Evolutionary conservation across 805 yeast species (phyloP), one percentile per base, ranked within the genome.

Genomic region (Saturnispora besseyi): DNA sequence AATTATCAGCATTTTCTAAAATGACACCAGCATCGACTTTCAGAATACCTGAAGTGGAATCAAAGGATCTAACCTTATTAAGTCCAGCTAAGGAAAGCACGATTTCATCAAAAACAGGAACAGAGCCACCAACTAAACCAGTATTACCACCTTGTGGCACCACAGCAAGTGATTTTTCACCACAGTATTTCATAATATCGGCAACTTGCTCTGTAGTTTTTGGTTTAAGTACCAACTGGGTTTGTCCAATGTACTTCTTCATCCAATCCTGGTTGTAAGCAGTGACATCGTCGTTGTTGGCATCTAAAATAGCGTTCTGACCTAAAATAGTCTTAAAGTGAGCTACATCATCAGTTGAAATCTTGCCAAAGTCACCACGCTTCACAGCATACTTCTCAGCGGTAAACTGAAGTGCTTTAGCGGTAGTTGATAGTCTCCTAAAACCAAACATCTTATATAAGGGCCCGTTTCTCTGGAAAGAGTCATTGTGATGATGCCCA

Each of bases 91-190:
- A 69, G 3, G 88, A 83, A 24, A 90, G 57, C 24, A 90, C 77
- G 45, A 90, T 78, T 68, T 90, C 98, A 66, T 90, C 98, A 66
- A 88, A 90, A 0, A 90, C 82, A 0, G 97, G 96, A 18, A 82
- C 79, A 5, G 96, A 84, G 4, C 97, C 98, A 55, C 97, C 98
- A 40, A 90, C 98, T 43, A 90, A 75, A 28, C 96, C 96, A 1
- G 97, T 91, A 68, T 91, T 90, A 58, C 98, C 98, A 62, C 97
- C 96, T 69, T 91, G 97, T 13, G 98, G 97, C 9, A 88, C 96
- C 44, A 90, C 80, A 0, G 97, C 96, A 29, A 90, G 67, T 53
- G 75, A 78, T 45, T 80, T 67, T 30, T 82, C 86, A 61, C 85
- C 84, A 71, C 96, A 87, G 67, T 88, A 84, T 63, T 79, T 80